Percentiles rank a stretch among this genome's conserved stretches.
Evolutionary conservation across 2,329 filamentous ascomycete species (phyloP).

Genomic region (Aspergillus ustus): DNA sequence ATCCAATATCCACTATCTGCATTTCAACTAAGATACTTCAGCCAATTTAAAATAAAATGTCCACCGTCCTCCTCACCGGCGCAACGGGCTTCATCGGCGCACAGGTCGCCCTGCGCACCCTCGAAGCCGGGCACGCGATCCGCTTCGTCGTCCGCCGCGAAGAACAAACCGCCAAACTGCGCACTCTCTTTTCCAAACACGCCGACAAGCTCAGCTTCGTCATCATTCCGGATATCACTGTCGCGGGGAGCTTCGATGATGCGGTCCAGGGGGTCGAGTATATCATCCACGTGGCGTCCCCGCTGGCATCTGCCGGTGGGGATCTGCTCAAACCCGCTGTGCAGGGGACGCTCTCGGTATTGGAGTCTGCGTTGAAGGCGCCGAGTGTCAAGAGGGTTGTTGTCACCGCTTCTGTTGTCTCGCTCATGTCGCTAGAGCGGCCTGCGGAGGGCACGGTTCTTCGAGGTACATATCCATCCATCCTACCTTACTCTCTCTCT

Average conservation of each 20-base stretch:
- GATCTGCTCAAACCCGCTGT: slow-evolving; percentile 16
- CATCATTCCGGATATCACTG: slow-evolving; percentile 25
- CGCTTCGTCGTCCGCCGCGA: slow-evolving; percentile 24
- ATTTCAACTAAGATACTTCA: background rate
- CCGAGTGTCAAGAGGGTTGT: slow-evolving; percentile 14
- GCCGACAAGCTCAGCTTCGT: slow-evolving; percentile 20
- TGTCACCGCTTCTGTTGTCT: slow-evolving; percentile 4
- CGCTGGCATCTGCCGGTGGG: slow-evolving; percentile 14
- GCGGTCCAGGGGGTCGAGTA: slow-evolving; percentile 23
- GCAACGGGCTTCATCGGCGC: slow-evolving; percentile 32
- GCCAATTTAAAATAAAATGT: background rate
- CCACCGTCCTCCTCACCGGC: slow-evolving; percentile 28
- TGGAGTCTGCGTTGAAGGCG: slow-evolving; percentile 3
- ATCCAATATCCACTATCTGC: background rate
- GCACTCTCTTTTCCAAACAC: slow-evolving; percentile 12
- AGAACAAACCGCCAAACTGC: slow-evolving; percentile 19
- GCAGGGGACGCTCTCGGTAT: background rate
- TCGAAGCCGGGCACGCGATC: slow-evolving; percentile 26
- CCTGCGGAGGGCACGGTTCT: background rate
- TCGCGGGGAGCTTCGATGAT: slow-evolving; percentile 10
- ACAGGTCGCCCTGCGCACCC: slow-evolving; percentile 12
- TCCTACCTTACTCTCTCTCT: background rate
- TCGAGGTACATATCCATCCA: background rate
- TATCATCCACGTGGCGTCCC: slow-evolving; percentile 29
- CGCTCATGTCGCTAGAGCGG: slow-evolving; percentile 1